A percentile compares a stretch with the other conserved stretches of the same genome.
phyloP scores from a whole-genome alignment of 192 early-diverging fungal genomes.

The Rhizoclosmatium globosum region DNA sequence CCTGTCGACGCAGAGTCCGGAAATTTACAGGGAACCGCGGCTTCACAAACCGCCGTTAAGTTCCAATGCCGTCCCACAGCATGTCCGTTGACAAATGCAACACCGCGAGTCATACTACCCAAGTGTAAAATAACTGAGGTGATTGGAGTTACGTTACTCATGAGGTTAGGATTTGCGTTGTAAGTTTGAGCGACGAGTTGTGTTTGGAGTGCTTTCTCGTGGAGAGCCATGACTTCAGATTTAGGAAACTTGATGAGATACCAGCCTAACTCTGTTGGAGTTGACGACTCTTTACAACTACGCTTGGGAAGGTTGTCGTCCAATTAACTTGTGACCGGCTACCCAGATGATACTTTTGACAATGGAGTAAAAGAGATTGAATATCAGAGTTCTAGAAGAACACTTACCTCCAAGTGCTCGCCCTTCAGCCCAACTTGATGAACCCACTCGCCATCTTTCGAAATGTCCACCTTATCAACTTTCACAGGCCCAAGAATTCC shows the following conservation, averaged over 20 bases:
- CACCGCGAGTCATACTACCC: constrained; percentile 40
- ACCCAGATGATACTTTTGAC: too few species aligned
- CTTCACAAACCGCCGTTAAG: constrained; percentile 8
- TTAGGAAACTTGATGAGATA: constrained; percentile 21
- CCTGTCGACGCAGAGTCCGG: constrained; percentile 18
- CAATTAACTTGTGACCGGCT: too few species aligned
- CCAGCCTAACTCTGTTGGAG: not conserved
- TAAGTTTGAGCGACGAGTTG: constrained; percentile 2
- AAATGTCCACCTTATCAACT: constrained; percentile 32
- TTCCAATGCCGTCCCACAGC: constrained; percentile 49
- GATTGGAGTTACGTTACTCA: not conserved
- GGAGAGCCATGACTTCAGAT: constrained; percentile 2
- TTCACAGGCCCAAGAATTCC: constrained; percentile 38
- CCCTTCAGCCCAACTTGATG: constrained; percentile 45
- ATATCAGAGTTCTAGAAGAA: not conserved
- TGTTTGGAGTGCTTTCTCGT: constrained; percentile 3
- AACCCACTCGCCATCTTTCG: constrained; percentile 32
- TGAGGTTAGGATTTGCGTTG: not conserved
- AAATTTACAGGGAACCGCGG: constrained; percentile 17
- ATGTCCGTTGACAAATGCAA: constrained; percentile 46
- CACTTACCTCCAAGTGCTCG: constrained; percentile 28
- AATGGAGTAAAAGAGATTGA: not conserved
- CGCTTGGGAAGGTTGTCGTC: too few species aligned
- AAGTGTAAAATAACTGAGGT: constrained; percentile 43
- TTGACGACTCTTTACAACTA: too few species aligned